Conservation (phyloP, 495 filamentous ascomycete genomes). For the Hypoxylon intermedium region DNA sequence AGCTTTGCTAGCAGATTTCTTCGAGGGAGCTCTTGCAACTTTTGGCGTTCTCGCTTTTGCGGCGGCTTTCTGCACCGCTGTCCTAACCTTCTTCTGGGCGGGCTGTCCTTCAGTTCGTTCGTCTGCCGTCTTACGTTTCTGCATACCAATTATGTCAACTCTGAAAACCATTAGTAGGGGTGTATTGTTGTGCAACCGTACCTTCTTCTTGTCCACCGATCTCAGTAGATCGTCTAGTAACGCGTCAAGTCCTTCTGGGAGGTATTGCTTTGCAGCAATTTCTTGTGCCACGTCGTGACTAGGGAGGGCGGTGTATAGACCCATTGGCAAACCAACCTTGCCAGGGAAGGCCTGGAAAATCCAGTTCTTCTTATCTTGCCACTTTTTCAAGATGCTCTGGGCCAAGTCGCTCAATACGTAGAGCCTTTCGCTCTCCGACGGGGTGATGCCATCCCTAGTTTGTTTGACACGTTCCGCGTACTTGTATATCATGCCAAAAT, state of each 20-base stretch:
- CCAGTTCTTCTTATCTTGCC: constrained; percentile 79
- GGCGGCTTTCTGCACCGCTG: constrained; percentile 33
- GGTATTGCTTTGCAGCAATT: constrained; percentile 81
- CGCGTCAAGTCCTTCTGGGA: constrained; percentile 84
- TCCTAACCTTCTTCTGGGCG: constrained; percentile 48
- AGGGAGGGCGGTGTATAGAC: constrained; percentile 75
- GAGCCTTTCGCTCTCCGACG: constrained; percentile 66
- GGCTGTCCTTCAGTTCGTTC: constrained; percentile 48
- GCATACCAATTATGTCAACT: constrained; percentile 26
- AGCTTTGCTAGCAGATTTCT: constrained; percentile 41
- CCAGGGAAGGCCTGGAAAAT: constrained; percentile 80
- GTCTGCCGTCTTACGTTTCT: constrained; percentile 59
- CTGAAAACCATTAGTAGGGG: constrained; percentile 4
- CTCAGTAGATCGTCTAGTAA: constrained; percentile 69
- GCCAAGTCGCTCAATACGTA: constrained; percentile 91
- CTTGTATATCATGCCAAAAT: constrained; percentile 88
- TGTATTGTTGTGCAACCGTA: constrained; percentile 35
- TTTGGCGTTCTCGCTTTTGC: constrained; percentile 42
- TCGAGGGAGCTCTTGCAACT: constrained; percentile 40
- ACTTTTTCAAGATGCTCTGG: constrained; percentile 80
- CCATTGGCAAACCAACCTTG: constrained; percentile 79
- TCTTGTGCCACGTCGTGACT: constrained; percentile 81
- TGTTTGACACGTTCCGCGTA: constrained; percentile 93
- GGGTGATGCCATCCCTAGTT: constrained; percentile 76
- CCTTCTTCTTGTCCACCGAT: constrained; percentile 62